Conservation (phyloP, 371 early-diverging fungal species). For the Coelomomyces lativittatus region DNA sequence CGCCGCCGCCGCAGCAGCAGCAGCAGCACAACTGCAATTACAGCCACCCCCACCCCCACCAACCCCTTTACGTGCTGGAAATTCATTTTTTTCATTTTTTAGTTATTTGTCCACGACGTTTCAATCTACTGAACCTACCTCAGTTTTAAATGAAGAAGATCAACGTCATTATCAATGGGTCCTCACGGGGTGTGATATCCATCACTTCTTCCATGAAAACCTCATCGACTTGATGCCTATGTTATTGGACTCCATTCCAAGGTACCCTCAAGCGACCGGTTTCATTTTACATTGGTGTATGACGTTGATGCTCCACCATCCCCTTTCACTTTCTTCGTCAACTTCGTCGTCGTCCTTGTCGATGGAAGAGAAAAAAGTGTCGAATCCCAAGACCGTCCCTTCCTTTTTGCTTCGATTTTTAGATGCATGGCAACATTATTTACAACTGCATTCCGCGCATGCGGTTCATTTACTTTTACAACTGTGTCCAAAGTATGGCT, state of each 20-base stretch:
- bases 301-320: not conserved
- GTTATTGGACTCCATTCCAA: no score
- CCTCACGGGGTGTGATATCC: not conserved
- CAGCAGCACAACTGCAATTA: not conserved
- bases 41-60: not conserved
- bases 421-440: no score
- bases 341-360: not conserved
- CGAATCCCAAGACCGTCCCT: not conserved
- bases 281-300: no score
- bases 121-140: not conserved
- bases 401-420: no score
- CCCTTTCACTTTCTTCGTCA: not conserved
- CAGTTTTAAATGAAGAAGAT: not conserved
- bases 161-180: not conserved
- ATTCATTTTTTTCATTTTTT: not conserved
- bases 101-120: not conserved
- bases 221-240: not conserved
- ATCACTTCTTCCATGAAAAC: not conserved
- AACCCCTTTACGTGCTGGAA: not conserved
- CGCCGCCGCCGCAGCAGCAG: not conserved
- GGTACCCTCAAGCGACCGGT: no score
- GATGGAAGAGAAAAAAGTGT: not conserved
- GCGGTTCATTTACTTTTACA: no score
- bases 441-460: no score
- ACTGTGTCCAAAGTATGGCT: no score